Evolutionary conservation across 106 monocot species (phyloP), one percentile per base, ranked within the genome.

Genomic region (Allium sativum): DNA sequence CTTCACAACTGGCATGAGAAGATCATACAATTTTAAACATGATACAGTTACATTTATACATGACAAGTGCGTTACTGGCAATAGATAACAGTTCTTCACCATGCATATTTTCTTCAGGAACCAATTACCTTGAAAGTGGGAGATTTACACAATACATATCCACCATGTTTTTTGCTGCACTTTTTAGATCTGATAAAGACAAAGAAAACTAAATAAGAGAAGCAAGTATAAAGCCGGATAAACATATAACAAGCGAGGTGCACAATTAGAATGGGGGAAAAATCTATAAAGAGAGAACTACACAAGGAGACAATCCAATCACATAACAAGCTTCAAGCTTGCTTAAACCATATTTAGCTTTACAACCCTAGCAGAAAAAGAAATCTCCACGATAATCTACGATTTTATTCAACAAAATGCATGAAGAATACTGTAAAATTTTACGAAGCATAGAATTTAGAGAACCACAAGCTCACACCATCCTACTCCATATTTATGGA

Each of bases 11-110:
- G 31, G 31, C 31, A 31, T 31, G 31, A 31, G 18, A 44, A 10
- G 12, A 15, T 0, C 18, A 44, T 61, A 43, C 0, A 3, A 60
- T 2, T 1, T 42, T 43, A 44, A 60, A 60, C 18, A 60, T 18
- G 19, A 17, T 14, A 44, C 1, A 17, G 10, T 47, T 18, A 43
- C 18, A 4, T 52, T 59, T 22, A 40, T 73, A 96, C 87, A 84
- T 70, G 62, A 88, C 90, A 67, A 96, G 79, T 56, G 73, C 61
- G 76, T 71, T 85, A 58, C 74, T 77, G 21, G 96, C 84, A 73
- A 96, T 84, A 42, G 77, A 72, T 53, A 96, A 74, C 50, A 96
- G 75, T 40, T 96, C 96, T 85, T 96, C 96, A 44, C 96, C 96
- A 62, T 82, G 55, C 77, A 96, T 74, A 77, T 75, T 91, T 68